phyloP scores from a whole-genome alignment of 352 stramenopile genomes.

The Globisporangium spiculum region DNA sequence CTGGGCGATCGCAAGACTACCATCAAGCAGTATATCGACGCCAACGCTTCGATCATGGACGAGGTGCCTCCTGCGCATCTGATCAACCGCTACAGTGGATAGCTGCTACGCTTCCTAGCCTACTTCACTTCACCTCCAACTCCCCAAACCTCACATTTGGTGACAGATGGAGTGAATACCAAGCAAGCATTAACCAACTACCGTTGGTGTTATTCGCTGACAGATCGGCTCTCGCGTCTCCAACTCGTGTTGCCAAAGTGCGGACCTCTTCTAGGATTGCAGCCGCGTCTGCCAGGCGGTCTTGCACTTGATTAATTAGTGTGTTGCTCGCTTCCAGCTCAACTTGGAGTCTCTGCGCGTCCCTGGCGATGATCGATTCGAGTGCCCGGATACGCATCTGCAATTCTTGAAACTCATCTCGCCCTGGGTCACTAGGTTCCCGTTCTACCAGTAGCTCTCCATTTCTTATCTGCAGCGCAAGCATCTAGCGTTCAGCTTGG shows the following conservation, averaged over 20 bases:
- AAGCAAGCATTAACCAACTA: neutral
- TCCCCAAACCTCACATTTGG: neutral
- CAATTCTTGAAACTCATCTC: neutral
- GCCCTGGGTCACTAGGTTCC: neutral
- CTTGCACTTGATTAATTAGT: neutral
- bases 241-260: neutral
- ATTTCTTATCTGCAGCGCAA: neutral
- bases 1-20: conserved; percentile 88
- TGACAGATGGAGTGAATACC: neutral
- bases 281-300: neutral
- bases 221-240: neutral
- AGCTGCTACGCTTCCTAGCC: neutral
- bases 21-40: conserved; percentile 79
- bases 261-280: neutral
- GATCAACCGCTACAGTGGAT: conserved; percentile 76
- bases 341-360: neutral
- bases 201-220: neutral
- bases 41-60: conserved; percentile 82
- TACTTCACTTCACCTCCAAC: neutral
- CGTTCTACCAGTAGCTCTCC: neutral
- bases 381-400: neutral
- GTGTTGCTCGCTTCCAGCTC: neutral
- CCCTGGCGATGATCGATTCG: neutral
- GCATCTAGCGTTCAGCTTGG: neutral
- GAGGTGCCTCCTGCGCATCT: conserved; percentile 72